These are phyloP conservation scores for Kockiozyma suomiensis DNA, from an alignment of 805 yeast species.

Conservation along the genomic window DNA sequence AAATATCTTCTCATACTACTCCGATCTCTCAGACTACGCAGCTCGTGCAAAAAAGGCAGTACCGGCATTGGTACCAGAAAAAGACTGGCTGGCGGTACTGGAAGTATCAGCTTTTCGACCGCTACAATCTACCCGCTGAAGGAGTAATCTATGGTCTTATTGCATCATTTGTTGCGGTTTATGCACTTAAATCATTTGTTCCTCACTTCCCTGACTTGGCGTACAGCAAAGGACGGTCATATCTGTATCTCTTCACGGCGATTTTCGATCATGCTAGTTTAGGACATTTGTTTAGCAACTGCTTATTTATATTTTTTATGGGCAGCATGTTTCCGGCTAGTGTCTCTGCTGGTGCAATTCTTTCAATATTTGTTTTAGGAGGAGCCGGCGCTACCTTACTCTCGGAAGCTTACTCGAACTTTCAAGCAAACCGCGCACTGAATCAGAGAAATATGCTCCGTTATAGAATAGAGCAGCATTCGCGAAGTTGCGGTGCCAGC, in stretches of 20 bases:
- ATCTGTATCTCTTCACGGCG: conserved; percentile 11
- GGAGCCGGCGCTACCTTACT: conserved; percentile 12
- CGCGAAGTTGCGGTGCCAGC: conserved; percentile 16
- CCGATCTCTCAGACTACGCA: background rate
- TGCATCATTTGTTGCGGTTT: conserved; percentile 17
- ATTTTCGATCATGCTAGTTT: conserved; percentile 19
- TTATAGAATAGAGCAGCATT: background rate
- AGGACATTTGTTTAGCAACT: conserved; percentile 21
- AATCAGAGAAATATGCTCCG: background rate
- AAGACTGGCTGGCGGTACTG: conserved; percentile 6
- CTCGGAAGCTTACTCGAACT: conserved; percentile 2
- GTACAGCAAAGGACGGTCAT: background rate
- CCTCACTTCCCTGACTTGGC: conserved; percentile 24
- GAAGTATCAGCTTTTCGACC: conserved; percentile 5
- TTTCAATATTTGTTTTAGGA: conserved; percentile 12
- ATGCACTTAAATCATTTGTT: conserved; percentile 12
- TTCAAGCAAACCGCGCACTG: conserved; percentile 2
- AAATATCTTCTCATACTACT: background rate
- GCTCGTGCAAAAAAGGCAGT: conserved; percentile 9
- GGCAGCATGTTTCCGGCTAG: conserved; percentile 20
- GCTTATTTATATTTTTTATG: conserved; percentile 10
- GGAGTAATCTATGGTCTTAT: conserved; percentile 16
- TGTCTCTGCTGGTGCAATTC: conserved; percentile 15
- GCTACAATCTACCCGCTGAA: conserved; percentile 10
- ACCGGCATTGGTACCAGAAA: conserved; percentile 27